Percentiles rank a stretch among this genome's conserved stretches.
These are phyloP conservation scores for Tuber aestivum DNA, from an alignment of 495 filamentous ascomycete genomes.

Conservation along the genomic window DNA sequence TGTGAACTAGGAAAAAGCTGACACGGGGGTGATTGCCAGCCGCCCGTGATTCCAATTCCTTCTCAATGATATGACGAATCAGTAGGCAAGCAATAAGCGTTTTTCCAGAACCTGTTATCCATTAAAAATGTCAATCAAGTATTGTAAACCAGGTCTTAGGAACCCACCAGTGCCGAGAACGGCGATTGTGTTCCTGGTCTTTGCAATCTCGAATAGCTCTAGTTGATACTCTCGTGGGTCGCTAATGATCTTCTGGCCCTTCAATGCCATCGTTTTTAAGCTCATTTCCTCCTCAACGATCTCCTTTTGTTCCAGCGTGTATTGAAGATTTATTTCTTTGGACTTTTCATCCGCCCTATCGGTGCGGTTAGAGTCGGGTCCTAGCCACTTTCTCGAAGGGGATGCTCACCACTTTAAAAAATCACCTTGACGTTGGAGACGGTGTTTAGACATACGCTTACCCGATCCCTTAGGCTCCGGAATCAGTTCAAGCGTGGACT, in stretches of 20 bases:
- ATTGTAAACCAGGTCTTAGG: neutral
- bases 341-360: constrained; percentile 37
- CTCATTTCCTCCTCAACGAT: constrained; percentile 45
- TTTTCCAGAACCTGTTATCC: constrained; percentile 74
- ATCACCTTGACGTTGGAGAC: constrained; percentile 50
- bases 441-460: constrained; percentile 48
- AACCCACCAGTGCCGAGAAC: constrained; percentile 81
- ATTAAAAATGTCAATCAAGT: constrained; percentile 6
- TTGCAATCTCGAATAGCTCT: constrained; percentile 87
- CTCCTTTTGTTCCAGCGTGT: constrained; percentile 26
- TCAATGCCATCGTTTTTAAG: constrained; percentile 44
- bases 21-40: constrained; percentile 57
- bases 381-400: neutral
- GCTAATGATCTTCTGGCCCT: constrained; percentile 54
- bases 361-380: neutral
- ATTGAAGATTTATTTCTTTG: constrained; percentile 30
- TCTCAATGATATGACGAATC: constrained; percentile 67
- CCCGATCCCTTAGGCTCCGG: neutral
- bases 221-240: constrained; percentile 85
- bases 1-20: constrained; percentile 84
- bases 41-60: constrained; percentile 67
- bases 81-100: constrained; percentile 90
- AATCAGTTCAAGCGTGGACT: neutral
- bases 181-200: constrained; percentile 80
- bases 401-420: constrained; percentile 50